These are phyloP conservation scores for Pinus albicaulis DNA, from an alignment of 75 land plant genomes.

Conservation along the genomic window DNA sequence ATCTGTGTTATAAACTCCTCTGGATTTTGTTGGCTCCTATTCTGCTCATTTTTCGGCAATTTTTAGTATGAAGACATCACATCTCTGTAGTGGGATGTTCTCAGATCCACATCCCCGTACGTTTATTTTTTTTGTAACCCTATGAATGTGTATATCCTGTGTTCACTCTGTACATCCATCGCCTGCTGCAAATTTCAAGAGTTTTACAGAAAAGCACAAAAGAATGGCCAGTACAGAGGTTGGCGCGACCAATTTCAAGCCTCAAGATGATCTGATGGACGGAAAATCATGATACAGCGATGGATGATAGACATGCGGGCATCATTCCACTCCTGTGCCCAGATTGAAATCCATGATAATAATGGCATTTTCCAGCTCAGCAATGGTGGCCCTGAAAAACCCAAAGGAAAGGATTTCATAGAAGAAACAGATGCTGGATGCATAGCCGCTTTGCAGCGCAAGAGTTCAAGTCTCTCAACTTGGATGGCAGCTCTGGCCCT, in stretches of 20 bases:
- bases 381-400: conserved; percentile 49
- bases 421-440: conserved; percentile 64
- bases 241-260: conserved; percentile 85
- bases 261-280: conserved; percentile 94
- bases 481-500: conserved; percentile 94
- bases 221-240: conserved; percentile 58
- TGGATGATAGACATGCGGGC: conserved; percentile 34
- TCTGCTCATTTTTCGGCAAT: too few relatives aligned
- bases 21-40: too few relatives aligned
- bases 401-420: conserved; percentile 94
- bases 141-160: too few relatives aligned
- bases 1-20: too few relatives aligned
- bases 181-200: not conserved
- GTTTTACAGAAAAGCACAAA: not conserved
- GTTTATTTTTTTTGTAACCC: too few relatives aligned
- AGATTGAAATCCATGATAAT: conserved; percentile 84
- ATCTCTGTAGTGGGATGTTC: too few relatives aligned
- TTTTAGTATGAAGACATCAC: too few relatives aligned
- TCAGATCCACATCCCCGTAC: too few relatives aligned
- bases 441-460: conserved; percentile 50
- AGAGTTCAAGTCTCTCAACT: conserved; percentile 78
- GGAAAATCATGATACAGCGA: conserved; percentile 49
- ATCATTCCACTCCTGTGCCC: conserved; percentile 32
- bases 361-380: conserved; percentile 27
- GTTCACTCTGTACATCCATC: too few relatives aligned